Base-by-base conservation (phyloP, 306 rosid genomes). In the Quercus ilex region DNA sequence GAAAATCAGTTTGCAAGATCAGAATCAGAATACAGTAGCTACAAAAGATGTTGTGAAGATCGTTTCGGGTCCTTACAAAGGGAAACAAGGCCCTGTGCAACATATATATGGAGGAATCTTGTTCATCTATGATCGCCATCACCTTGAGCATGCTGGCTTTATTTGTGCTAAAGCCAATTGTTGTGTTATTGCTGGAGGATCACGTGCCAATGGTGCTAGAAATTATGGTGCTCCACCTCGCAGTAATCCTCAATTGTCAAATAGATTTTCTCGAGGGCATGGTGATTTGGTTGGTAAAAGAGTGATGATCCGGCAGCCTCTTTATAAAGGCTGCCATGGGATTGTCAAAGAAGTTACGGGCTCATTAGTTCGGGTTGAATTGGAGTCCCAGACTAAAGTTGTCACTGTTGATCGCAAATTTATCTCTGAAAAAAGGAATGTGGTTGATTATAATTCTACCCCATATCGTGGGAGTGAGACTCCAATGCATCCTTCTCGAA, bases 401-500 rank as follows among this genome's bases (percentile, higher is more conserved):
- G 97, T 96, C 77, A 96, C 96, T 93, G 99, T 96, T 86, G 99
- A 93, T 23, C 91, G 99, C 71, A 85, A 77, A 58, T 88, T 84
- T 80, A 87, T 96, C 77, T 89, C 99, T 79, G 99, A 96, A 73
- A 41, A 41, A 41, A 41, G 46, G 46, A 91, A 91, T 67, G 90
- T 96, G 57, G 83, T 91, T 75, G 86, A 90, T 82, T 80, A 89
- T 76, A 93, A 90, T 82, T 80, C 91, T 76, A 93, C 99, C 57
- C 98, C 99, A 5, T 65, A 88, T 53, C 94, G 97, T 97, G 99
- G 99, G 85, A 93, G 99, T 80, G 97, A 96, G 84, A 96, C 99
- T n/a, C 99, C 99, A 8, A 90, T 96, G 97, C 98, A 91, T 87
- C 96, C 98, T 79, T 96, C 99, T 85, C 89, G 98, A 77, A 95